phyloP scores from a whole-genome alignment of 495 filamentous ascomycete genomes.

The Talaromyces adpressus region DNA sequence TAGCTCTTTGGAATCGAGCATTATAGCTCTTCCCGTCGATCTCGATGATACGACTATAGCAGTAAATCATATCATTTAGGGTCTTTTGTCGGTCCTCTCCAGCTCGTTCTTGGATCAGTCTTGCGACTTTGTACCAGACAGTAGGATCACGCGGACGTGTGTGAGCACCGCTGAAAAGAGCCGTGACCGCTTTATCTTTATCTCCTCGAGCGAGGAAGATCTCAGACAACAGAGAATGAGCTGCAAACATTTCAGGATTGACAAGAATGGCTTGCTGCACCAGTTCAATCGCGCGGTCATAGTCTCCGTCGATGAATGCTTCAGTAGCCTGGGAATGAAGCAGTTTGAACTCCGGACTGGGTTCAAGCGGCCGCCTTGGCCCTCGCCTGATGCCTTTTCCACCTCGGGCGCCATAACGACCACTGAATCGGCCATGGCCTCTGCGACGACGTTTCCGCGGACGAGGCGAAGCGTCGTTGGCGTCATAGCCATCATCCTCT shows the following conservation, averaged over 20 bases:
- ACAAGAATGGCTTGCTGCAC: slow-evolving; percentile 64
- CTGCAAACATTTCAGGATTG: slow-evolving; percentile 76
- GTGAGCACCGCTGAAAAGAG: slow-evolving; percentile 64
- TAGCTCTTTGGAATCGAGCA: slow-evolving; percentile 54
- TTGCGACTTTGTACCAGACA: slow-evolving; percentile 63
- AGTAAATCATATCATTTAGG: slow-evolving; percentile 54
- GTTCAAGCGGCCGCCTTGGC: slow-evolving; percentile 65
- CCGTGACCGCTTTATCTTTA: slow-evolving; percentile 57
- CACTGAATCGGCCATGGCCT: slow-evolving; percentile 33
- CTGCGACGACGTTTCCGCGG: slow-evolving; percentile 25
- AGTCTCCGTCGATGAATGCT: slow-evolving; percentile 60
- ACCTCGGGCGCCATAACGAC: slow-evolving; percentile 38
- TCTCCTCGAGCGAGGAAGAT: slow-evolving; percentile 64
- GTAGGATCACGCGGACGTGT: slow-evolving; percentile 59
- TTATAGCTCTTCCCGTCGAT: slow-evolving; percentile 51
- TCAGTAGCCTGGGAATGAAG: slow-evolving; percentile 63
- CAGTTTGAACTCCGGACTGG: slow-evolving; percentile 66
- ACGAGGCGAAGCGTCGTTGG: slow-evolving; percentile 22
- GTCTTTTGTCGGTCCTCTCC: slow-evolving; percentile 43
- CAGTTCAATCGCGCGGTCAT: slow-evolving; percentile 54
- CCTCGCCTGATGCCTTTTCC: slow-evolving; percentile 49
- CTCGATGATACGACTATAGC: slow-evolving; percentile 62
- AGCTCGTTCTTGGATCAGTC: slow-evolving; percentile 55
- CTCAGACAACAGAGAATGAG: slow-evolving; percentile 69
- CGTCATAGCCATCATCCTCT: slow-evolving; percentile 24